Percentiles rank a stretch among this genome's conserved stretches.
Conservation (phyloP, 805 yeast species). For the Zygotorulaspora chibaensis region DNA sequence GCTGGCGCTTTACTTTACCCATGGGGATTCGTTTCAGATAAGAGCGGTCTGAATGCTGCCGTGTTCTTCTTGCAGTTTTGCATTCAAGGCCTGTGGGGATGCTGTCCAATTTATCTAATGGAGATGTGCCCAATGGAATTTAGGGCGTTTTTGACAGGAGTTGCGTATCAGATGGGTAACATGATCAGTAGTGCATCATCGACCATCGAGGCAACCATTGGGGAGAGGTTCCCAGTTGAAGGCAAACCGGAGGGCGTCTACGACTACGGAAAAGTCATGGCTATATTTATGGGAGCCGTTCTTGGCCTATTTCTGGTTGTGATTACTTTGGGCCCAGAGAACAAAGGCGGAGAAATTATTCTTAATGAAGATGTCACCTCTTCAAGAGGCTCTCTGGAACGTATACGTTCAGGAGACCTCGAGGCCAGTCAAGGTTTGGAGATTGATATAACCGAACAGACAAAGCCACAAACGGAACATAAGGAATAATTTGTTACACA, state of each 20-base stretch:
- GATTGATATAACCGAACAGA: background rate
- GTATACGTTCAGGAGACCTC: background rate
- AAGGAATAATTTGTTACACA: background rate
- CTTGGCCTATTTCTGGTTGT: slow-evolving; percentile 49
- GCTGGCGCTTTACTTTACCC: slow-evolving; percentile 65
- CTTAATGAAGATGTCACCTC: slow-evolving; percentile 1
- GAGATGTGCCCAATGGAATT: slow-evolving; percentile 61
- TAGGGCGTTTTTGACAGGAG: slow-evolving; percentile 60
- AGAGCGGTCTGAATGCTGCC: slow-evolving; percentile 51
- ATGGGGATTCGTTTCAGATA: slow-evolving; percentile 49
- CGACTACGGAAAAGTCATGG: slow-evolving; percentile 59
- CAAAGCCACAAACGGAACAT: slow-evolving; percentile 9
- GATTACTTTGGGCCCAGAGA: slow-evolving; percentile 59
- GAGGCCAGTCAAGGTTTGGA: background rate
- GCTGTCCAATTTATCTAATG: slow-evolving; percentile 55
- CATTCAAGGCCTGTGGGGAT: slow-evolving; percentile 71
- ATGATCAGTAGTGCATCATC: slow-evolving; percentile 62
- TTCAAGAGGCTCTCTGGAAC: slow-evolving; percentile 1
- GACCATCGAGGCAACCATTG: slow-evolving; percentile 63
- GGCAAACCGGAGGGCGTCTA: slow-evolving; percentile 33
- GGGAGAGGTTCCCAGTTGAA: slow-evolving; percentile 48
- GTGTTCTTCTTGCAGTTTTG: slow-evolving; percentile 58
- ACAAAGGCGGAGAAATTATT: slow-evolving; percentile 35
- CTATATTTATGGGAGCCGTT: slow-evolving; percentile 62
- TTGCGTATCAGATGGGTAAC: slow-evolving; percentile 65